These are phyloP conservation scores for Fragaria ananassa DNA, from an alignment of 306 rosid species.

Conservation along the genomic window DNA sequence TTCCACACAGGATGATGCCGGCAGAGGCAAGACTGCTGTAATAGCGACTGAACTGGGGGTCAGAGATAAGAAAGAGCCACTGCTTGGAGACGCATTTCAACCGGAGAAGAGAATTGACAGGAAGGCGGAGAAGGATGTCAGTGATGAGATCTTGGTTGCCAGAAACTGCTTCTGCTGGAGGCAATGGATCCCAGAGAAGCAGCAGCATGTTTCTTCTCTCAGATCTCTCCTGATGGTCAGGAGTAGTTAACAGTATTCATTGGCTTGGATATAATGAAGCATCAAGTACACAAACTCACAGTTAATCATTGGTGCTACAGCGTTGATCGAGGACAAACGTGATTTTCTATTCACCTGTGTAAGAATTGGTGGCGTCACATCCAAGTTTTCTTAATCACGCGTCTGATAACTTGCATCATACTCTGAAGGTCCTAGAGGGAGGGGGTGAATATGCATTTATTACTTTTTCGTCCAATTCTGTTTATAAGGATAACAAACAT, in stretches of 20 bases:
- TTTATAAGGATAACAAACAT: too few species aligned
- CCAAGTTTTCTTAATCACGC: neutral
- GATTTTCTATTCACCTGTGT: neutral
- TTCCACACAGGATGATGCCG: slow-evolving; percentile 9
- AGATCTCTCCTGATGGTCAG: neutral
- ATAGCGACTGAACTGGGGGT: neutral
- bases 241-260: neutral
- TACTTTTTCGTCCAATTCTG: too few species aligned
- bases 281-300: neutral
- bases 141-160: slow-evolving; percentile 7
- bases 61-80: slow-evolving; percentile 20
- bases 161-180: neutral
- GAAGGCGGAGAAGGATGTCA: slow-evolving; percentile 8
- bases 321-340: neutral
- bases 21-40: slow-evolving; percentile 6
- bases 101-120: slow-evolving; percentile 19
- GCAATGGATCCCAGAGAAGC: neutral
- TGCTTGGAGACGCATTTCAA: slow-evolving; percentile 23
- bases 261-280: neutral
- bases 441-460: too few species aligned
- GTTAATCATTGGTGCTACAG: neutral
- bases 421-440: too few species aligned
- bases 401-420: neutral
- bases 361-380: neutral
- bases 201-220: neutral